Conservation (phyloP, 2,329 filamentous ascomycete genomes). For the Diaporthe humulicola region DNA sequence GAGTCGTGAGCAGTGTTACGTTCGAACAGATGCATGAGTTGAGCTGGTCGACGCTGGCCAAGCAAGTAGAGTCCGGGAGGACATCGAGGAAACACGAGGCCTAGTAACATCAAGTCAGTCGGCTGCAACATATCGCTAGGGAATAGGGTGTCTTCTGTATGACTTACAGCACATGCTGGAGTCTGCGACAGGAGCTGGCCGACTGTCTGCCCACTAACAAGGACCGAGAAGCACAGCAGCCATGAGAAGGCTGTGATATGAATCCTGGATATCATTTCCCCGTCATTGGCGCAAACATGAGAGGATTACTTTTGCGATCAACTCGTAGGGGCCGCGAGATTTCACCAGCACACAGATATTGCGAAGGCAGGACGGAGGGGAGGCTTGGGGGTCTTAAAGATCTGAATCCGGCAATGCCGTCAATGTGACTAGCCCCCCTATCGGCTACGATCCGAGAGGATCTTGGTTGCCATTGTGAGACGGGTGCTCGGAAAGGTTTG, state of each 20-base stretch:
- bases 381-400: neutral
- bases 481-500: slow-evolving; percentile 24
- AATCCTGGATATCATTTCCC: slow-evolving; percentile 21
- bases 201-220: slow-evolving; percentile 24
- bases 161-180: slow-evolving; percentile 31
- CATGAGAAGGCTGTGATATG: slow-evolving; percentile 21
- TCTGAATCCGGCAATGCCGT: neutral
- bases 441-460: slow-evolving; percentile 19
- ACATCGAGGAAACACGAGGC: slow-evolving; percentile 23
- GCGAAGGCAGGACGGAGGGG: neutral
- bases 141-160: neutral
- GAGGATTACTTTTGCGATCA: too few species aligned
- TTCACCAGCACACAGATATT: neutral
- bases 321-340: neutral
- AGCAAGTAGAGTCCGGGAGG: neutral
- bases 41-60: slow-evolving; percentile 11
- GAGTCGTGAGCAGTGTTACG: slow-evolving; percentile 16
- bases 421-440: slow-evolving; percentile 34
- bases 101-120: neutral
- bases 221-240: slow-evolving; percentile 28
- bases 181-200: slow-evolving; percentile 20
- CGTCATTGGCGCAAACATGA: slow-evolving; percentile 1
- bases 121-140: neutral
- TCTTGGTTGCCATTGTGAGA: slow-evolving; percentile 29
- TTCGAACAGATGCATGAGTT: slow-evolving; percentile 33